Base-by-base conservation (phyloP, 2,329 filamentous ascomycete genomes). In the Aspergillus brasiliensis region DNA sequence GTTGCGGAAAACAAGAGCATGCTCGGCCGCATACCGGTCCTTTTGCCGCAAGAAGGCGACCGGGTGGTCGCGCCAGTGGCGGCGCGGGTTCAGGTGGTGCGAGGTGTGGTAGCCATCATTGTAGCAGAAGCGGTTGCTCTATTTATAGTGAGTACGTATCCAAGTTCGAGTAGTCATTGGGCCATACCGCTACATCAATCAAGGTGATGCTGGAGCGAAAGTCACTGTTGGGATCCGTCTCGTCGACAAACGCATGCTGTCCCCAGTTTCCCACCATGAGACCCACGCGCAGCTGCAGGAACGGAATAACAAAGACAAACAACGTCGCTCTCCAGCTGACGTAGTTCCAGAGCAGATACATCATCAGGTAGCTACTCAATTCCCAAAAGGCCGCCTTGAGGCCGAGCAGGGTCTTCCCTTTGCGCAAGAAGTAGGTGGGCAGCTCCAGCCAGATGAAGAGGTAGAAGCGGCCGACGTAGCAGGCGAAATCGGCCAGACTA, bases 261-360 rank as follows among this genome's bases (percentile, higher is more conserved):
- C 89, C 91, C 89, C 90, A 94, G 71, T 94, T 94, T 1, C 91
- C 91, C 7, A 91, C 82, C 91, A 93, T 94, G 63, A 94, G 74
- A 0, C 87, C 90, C 17, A 91, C 67, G 0, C 91, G 83, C 75
- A 93, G 82, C 28, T 89, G 73, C 2, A 84, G 65, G 19, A 93
- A 80, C 0, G 91, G 91, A 1, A 92, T 70, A 1, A 92, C 67
- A 27, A 91, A 83, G 0, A 86, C 86, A 67, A 89, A 91, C 5
- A 85, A 69, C 0, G 88, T 84, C 0, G 90, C 84, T 2, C 77
- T 77, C 19, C 80, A 71, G 71, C 87, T 84, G 38, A 71, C 69
- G 51, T 82, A 73, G 6, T 71, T 76, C 59, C 82, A 83, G 63
- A 87, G 74, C 47, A 80, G 67, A 68, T 81, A 82, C 61, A 88